Evolutionary conservation across 441 rosid genomes (phyloP), one percentile per base, ranked within the genome.

Genomic region (Manihot esculenta): DNA sequence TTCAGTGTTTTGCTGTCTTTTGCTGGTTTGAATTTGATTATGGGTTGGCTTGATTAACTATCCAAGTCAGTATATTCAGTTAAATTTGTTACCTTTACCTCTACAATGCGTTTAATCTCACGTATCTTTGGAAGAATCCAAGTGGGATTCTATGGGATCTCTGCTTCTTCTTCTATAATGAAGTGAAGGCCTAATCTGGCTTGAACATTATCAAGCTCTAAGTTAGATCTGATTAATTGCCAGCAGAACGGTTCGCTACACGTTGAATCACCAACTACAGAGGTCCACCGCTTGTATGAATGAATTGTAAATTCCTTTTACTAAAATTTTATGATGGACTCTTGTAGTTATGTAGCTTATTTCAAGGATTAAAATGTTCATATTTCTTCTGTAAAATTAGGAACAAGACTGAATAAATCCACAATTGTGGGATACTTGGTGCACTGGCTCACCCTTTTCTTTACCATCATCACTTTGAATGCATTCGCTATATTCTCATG

Each of bases 71-170:
- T 47, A 8, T 13, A 10, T 64, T 59, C 38, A 35, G 60, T 67
- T 21, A 18, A 58, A 30, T 45, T 17, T 71, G 20, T 21, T 9
- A 13, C 35, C 59, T 44, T 57, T 26, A 18, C 42, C n/a, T 11
- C 70, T 41, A 51, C n/a, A 72, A 10, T 7, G 1, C 26, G 10
- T 41, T 58, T 30, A 42, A 27, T 55, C 24, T 57, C 45, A 45
- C 54, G 18, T 33, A 12, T 62, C 13, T 17, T 48, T 3, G 38
- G 62, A 59, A 59, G n/a, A 35, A 20, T 3, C 20, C 45, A 63
- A 54, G 5, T 58, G 69, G 72, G 74, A 17, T 62, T 17, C 53
- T 49, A 0, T 33, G 48, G 44, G 78, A 74, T 74, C 75, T 66
- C 71, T 48, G 50, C 38, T 69, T 51, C 45, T 54, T 21, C 45